Evolutionary conservation across 441 rosid genomes (phyloP), one percentile per base, ranked within the genome.

Genomic region (Monsonia emarginata): DNA sequence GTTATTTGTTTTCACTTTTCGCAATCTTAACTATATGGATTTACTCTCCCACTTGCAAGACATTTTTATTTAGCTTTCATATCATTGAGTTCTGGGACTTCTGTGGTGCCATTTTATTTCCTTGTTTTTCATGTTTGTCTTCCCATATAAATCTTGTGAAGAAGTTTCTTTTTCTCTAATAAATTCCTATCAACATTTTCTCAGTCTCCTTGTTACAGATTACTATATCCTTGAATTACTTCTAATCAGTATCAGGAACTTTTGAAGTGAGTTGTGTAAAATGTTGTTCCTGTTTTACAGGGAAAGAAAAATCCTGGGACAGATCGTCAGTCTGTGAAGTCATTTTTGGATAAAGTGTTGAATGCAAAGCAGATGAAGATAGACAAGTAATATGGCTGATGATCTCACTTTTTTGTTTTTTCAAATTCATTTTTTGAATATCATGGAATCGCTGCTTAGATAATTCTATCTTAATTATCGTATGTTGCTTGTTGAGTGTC

Each of bases 241-340:
- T 9, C 22, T n/a, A 21, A 54, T 54, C 8, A 21, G 59, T 50
- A 22, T 27, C 59, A 21, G 28, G 9, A 21, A 54, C 27, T 54
- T 54, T 54, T 54, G 59, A 54, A 54, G n/a, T 54, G 59, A 54
- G 14, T 3, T 54, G 59, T 54, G 28, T 54, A 54, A 54, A 21
- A 24, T 21, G 1, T 24, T 21, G 14, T 54, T n/a, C 28, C 48
- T 63, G 13, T 63, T 62, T 75, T 76, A 60, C 84, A 92, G 98
- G 98, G 98, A 24, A 92, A 88, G 86, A 92, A 79, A 74, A 90
- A 90, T 79, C 96, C 98, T 0, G 91, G 86, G 71, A 90, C 94
- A 10, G 92, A 88, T 84, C 69, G n/a, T 32, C 63, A 64, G 42
- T 76, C 97, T 3, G 97, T 93, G 69, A 64, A 74, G 72, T 82